phyloP scores from a whole-genome alignment of 352 stramenopile genomes.

The Globisporangium middletonii region DNA sequence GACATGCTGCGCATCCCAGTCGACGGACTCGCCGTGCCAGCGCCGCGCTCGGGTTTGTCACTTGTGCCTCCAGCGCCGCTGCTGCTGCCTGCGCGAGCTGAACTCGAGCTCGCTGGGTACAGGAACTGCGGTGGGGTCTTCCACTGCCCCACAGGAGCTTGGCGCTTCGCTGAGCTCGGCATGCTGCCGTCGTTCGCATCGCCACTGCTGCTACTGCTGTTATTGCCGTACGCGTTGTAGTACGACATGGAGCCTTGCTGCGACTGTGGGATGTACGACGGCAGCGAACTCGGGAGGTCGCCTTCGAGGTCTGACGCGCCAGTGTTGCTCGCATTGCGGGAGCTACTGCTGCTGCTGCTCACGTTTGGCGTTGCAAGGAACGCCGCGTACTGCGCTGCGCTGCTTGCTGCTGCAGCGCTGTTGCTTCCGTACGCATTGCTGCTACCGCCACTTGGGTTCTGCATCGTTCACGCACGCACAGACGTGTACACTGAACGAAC shows the following conservation, averaged over 20 bases:
- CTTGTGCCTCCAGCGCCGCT: background rate
- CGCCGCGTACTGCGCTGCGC: slow-evolving; percentile 10
- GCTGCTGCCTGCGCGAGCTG: background rate
- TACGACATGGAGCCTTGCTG: slow-evolving; percentile 15
- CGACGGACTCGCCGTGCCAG: slow-evolving; percentile 34
- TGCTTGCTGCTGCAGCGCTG: slow-evolving; percentile 1
- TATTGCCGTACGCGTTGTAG: slow-evolving; percentile 16
- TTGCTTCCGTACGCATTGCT: slow-evolving; percentile 12
- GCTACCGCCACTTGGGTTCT: slow-evolving; percentile 8
- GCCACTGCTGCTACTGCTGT: background rate
- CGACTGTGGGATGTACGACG: slow-evolving; percentile 57
- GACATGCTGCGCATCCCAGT: slow-evolving; percentile 56
- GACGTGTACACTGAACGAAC: background rate
- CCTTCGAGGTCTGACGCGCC: slow-evolving; percentile 25
- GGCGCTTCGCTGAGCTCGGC: slow-evolving; percentile 28
- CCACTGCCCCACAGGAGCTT: slow-evolving; percentile 53
- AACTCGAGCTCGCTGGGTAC: slow-evolving; percentile 13
- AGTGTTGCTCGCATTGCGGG: background rate
- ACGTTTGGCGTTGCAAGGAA: slow-evolving; percentile 6
- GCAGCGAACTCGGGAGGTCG: slow-evolving; percentile 67
- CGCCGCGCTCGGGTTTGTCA: slow-evolving; percentile 7
- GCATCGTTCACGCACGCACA: slow-evolving; percentile 8
- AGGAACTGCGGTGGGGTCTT: slow-evolving; percentile 57
- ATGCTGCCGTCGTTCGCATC: slow-evolving; percentile 8
- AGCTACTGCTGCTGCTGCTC: slow-evolving; percentile 2